A percentile compares a stretch with the other conserved stretches of the same genome.
phyloP scores from a whole-genome alignment of 805 yeast genomes.

The Myxozyma neglecta region DNA sequence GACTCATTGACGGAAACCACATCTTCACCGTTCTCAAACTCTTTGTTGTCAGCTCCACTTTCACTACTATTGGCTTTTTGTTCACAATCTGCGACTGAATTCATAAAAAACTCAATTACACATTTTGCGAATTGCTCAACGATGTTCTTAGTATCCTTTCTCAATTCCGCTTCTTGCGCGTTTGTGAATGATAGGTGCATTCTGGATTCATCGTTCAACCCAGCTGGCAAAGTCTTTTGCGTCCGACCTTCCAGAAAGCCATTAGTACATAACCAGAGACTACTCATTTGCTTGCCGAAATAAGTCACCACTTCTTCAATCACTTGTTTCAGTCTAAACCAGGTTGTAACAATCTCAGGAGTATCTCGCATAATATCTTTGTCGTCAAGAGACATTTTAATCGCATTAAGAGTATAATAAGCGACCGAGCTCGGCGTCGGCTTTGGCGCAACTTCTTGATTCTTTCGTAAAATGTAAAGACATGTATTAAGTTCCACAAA shows the following conservation, averaged over 20 bases:
- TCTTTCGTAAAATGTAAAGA: constrained; percentile 15
- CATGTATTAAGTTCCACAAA: constrained; percentile 42
- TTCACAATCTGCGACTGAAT: constrained; percentile 12
- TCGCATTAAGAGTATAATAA: constrained; percentile 17
- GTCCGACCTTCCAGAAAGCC: constrained; percentile 54
- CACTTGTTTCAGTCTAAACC: constrained; percentile 52
- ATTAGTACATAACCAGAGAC: constrained; percentile 57
- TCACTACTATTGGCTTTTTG: constrained; percentile 2
- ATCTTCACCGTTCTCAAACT: neutral
- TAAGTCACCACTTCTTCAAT: constrained; percentile 46
- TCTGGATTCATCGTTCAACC: constrained; percentile 44
- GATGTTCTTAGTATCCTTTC: constrained; percentile 44
- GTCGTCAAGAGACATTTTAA: constrained; percentile 4
- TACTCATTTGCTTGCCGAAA: constrained; percentile 45
- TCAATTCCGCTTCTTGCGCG: constrained; percentile 47
- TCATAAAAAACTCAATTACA: constrained; percentile 35
- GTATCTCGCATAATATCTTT: constrained; percentile 46
- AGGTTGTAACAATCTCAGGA: constrained; percentile 58
- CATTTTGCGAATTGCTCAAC: constrained; percentile 38
- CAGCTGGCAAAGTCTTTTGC: constrained; percentile 46
- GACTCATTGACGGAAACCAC: neutral
- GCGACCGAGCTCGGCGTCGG: neutral
- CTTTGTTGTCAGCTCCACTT: neutral
- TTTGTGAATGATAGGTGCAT: constrained; percentile 47
- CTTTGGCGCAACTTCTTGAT: constrained; percentile 9